phyloP scores from a whole-genome alignment of 2,329 filamentous ascomycete species.

The Trichoderma sp. region DNA sequence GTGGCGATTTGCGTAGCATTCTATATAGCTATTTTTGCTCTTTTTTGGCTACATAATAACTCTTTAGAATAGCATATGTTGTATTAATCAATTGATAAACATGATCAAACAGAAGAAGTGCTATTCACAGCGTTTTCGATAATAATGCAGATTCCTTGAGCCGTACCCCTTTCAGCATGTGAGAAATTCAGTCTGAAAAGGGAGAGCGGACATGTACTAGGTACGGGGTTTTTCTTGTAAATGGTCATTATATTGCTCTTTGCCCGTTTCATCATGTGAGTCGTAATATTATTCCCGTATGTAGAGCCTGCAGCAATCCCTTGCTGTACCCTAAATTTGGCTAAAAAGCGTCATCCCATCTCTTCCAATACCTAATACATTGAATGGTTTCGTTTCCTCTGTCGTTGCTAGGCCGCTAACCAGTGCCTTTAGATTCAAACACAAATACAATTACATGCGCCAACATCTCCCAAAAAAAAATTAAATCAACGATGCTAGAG shows the following conservation, averaged over 20 bases:
- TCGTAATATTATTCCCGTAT: neutral
- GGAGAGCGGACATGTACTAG: neutral
- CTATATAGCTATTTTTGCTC: neutral
- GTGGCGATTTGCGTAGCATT: neutral
- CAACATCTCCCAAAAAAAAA: neutral
- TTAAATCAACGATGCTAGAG: too few species aligned
- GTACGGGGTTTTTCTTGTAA: neutral
- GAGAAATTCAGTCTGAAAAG: neutral
- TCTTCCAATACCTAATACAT: neutral
- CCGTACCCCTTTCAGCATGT: neutral
- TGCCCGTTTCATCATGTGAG: neutral
- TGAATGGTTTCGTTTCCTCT: neutral
- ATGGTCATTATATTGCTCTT: neutral
- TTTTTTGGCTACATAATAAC: neutral
- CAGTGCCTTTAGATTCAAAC: neutral
- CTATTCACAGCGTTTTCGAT: neutral
- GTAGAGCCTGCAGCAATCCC: neutral
- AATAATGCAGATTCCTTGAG: neutral
- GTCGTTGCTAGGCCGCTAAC: neutral
- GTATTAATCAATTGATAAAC: neutral
- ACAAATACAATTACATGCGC: neutral
- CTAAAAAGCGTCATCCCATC: neutral
- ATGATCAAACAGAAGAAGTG: neutral
- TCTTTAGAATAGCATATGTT: neutral
- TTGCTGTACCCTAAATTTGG: neutral